Evolutionary conservation across 495 filamentous ascomycete genomes (phyloP).

Genomic region (Aspergillus campestris): DNA sequence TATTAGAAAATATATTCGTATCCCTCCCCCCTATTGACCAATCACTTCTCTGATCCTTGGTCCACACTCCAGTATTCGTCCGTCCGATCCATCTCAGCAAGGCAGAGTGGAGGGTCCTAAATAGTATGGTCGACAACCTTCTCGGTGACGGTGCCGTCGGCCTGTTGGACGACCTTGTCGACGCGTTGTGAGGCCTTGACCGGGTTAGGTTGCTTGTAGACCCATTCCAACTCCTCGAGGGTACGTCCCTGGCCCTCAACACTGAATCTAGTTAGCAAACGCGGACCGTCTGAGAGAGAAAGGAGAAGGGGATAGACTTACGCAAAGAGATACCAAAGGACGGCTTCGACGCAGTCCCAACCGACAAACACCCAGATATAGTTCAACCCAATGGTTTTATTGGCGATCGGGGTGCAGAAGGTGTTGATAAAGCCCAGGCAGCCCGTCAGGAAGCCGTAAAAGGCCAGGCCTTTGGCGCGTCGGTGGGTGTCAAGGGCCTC

Average conservation of each 20-base stretch:
- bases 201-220: slow-evolving; percentile 55
- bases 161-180: slow-evolving; percentile 46
- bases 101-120: too few species aligned
- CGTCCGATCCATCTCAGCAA: too few species aligned
- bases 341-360: slow-evolving; percentile 49
- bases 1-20: too few species aligned
- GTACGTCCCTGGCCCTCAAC: slow-evolving; percentile 63
- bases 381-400: slow-evolving; percentile 45
- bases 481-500: slow-evolving; percentile 55
- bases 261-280: slow-evolving; percentile 2
- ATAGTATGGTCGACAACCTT: slow-evolving; percentile 25
- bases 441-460: slow-evolving; percentile 49
- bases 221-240: slow-evolving; percentile 62
- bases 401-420: slow-evolving; percentile 48
- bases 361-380: slow-evolving; percentile 58
- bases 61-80: too few species aligned
- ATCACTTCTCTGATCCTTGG: too few species aligned
- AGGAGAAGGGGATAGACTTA: slow-evolving; percentile 9
- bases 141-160: slow-evolving; percentile 45
- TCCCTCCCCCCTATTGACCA: too few species aligned
- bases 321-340: slow-evolving; percentile 57
- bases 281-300: not conserved
- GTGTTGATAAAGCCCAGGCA: slow-evolving; percentile 54
- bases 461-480: slow-evolving; percentile 58
- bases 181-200: slow-evolving; percentile 49